These are phyloP conservation scores for Fraxinus latifolia DNA, from an alignment of 305 asterid species.

Conservation along the genomic window DNA sequence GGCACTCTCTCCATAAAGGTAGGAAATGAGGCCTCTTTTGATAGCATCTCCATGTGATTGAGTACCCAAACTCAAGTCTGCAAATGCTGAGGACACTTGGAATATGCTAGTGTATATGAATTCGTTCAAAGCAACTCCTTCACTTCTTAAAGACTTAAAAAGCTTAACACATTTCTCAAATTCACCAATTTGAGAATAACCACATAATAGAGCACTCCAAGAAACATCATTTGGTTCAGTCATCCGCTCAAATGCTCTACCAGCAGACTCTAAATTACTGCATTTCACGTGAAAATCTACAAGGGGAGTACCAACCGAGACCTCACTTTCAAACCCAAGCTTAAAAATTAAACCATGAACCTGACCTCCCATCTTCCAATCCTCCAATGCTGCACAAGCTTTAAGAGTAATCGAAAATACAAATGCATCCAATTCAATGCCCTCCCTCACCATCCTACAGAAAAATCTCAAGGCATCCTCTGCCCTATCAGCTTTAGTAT, in stretches of 20 bases:
- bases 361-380: constrained; percentile 40
- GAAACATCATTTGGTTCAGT: constrained; percentile 52
- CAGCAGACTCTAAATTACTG: constrained; percentile 36
- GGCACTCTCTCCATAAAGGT: constrained; percentile 52
- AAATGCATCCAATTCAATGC: constrained; percentile 42
- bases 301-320: constrained; percentile 52
- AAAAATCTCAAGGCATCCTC: constrained; percentile 43
- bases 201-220: constrained; percentile 57
- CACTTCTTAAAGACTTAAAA: constrained; percentile 40
- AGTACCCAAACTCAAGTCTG: constrained; percentile 44
- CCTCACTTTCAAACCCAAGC: constrained; percentile 42
- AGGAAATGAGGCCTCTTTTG: constrained; percentile 46
- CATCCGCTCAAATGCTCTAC: constrained; percentile 39
- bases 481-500: constrained; percentile 41
- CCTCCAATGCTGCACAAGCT: constrained; percentile 45
- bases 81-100: constrained; percentile 44
- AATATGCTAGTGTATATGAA: constrained; percentile 51
- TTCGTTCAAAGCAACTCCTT: constrained; percentile 36
- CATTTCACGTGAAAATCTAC: constrained; percentile 56
- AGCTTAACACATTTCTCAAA: constrained; percentile 37
- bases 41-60: constrained; percentile 56
- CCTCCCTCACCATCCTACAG: constrained; percentile 35
- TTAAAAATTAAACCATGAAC: constrained; percentile 42
- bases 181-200: constrained; percentile 47
- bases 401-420: constrained; percentile 52